Base-by-base conservation (phyloP, 2,329 filamentous ascomycete species). In the Pseudogymnoascus sp. region DNA sequence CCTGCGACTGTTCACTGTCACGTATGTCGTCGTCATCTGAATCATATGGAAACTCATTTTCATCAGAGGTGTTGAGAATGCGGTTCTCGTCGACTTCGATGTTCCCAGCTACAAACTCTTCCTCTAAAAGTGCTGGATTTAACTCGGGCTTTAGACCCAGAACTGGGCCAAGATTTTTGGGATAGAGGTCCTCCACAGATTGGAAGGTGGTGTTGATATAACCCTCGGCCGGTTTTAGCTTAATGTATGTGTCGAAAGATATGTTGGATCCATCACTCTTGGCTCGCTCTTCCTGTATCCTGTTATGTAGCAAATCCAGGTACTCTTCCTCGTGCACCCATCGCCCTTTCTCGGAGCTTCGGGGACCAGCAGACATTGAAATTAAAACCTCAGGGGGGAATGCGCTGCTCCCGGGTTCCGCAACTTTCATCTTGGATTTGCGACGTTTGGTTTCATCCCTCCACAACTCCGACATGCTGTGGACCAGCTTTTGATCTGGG, bases 261-360 rank as follows among this genome's bases (percentile, higher is more conserved):
- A 82, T 64, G 8, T 77, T 71, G 5, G 72, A 69, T 14, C 72
- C 76, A 22, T 77, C 72, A 25, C 74, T 75, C 37, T 79, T 77
- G 4, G 74, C 74, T 63, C 77, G 81, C 71, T 97, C 92, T 22
- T 87, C 79, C 1, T 75, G 71, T 7, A 89, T 83, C 22, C 95
- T 78, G 25, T 81, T 76, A 30, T 77, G 74, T 1, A 96, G 77
- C 67, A 88, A 80, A 43, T 86, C 77, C 33, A 84, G 79, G 69
- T 88, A 93, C 69, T 96, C 92, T 54, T 90, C 86, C 71, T 97
- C 93, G 67, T 97, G 92, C 61, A 97, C 88, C 93, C 94, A 99
- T 0, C 86, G 87, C n/a, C 86, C 84, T n/a, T 84, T 79, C 38
- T 86, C 82, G 2, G 85, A 84, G 63, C 89, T 81, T 60, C 92